These are phyloP conservation scores for Yarrowia sp. DNA, from an alignment of 805 yeast genomes.

Conservation along the genomic window DNA sequence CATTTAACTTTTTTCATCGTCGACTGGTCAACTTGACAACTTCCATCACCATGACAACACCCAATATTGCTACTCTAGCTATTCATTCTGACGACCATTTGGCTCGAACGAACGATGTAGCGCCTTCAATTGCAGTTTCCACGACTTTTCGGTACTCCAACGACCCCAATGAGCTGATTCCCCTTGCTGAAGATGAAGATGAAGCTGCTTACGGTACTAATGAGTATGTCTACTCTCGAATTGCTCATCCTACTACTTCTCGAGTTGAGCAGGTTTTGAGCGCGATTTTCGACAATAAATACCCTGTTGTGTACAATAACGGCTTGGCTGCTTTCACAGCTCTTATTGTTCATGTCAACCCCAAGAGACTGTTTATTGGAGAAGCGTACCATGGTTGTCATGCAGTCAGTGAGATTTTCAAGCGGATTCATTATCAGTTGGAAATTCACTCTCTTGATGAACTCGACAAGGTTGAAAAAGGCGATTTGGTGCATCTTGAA, in stretches of 20 bases:
- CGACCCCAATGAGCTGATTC: slow-evolving; percentile 55
- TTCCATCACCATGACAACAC: background rate
- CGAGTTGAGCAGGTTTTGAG: slow-evolving; percentile 66
- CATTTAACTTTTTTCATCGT: too few relatives aligned
- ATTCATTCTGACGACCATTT: slow-evolving; percentile 71
- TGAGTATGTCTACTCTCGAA: slow-evolving; percentile 60
- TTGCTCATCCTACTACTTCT: slow-evolving; percentile 68
- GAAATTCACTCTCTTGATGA: slow-evolving; percentile 40
- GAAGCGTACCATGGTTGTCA: slow-evolving; percentile 85
- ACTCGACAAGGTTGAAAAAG: slow-evolving; percentile 49
- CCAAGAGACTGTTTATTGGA: slow-evolving; percentile 71
- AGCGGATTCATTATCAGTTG: slow-evolving; percentile 53
- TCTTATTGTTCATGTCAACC: slow-evolving; percentile 64
- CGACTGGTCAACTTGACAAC: background rate
- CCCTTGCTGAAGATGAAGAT: slow-evolving; percentile 39
- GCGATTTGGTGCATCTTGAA: slow-evolving; percentile 79
- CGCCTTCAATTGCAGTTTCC: slow-evolving; percentile 77
- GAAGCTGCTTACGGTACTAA: slow-evolving; percentile 36
- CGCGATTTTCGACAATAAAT: slow-evolving; percentile 56
- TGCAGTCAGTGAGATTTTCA: slow-evolving; percentile 61
- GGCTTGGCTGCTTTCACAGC: slow-evolving; percentile 84
- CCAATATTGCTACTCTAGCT: slow-evolving; percentile 30
- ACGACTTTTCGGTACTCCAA: slow-evolving; percentile 71
- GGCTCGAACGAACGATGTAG: slow-evolving; percentile 41
- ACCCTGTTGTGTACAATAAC: slow-evolving; percentile 64